Evolutionary conservation across 2,329 filamentous ascomycete species (phyloP).

Genomic region (Phyllachora maydis): DNA sequence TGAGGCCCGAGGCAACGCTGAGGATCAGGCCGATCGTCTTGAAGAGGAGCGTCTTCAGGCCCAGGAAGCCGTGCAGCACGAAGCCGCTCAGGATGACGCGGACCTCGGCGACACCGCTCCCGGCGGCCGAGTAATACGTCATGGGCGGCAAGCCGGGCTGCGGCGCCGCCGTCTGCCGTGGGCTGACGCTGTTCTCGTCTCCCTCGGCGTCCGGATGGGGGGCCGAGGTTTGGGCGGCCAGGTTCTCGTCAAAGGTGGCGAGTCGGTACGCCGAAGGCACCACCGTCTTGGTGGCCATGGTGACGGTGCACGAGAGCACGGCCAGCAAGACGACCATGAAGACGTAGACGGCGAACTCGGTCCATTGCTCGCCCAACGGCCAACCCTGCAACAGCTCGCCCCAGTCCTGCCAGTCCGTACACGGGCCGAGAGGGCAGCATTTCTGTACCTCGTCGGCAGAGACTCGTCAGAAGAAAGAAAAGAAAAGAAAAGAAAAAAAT

Average conservation of each 20-base stretch:
- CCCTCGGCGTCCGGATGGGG: constrained; percentile 16
- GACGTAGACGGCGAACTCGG: constrained; percentile 65
- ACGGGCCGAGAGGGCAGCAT: constrained; percentile 33
- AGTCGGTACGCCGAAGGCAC: constrained; percentile 78
- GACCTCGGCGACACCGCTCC: constrained; percentile 90
- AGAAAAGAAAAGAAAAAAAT: not conserved
- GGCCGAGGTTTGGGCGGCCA: constrained; percentile 42
- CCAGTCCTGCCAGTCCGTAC: constrained; percentile 36
- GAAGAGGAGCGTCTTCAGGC: constrained; percentile 65
- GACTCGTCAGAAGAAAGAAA: constrained; percentile 5
- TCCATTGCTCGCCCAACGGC: constrained; percentile 30
- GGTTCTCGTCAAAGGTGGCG: constrained; percentile 78
- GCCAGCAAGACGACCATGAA: constrained; percentile 50
- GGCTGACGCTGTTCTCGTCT: constrained; percentile 19
- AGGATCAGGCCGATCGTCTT: constrained; percentile 71
- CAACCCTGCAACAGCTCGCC: constrained; percentile 23
- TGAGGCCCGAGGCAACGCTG: constrained; percentile 81
- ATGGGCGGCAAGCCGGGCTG: constrained; percentile 41
- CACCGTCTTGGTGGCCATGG: constrained; percentile 79
- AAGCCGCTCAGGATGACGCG: constrained; percentile 97
- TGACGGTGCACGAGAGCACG: constrained; percentile 54
- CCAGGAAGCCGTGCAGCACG: constrained; percentile 87
- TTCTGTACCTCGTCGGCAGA: constrained; percentile 11
- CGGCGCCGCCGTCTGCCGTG: constrained; percentile 14
- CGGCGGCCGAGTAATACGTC: constrained; percentile 89